Evolutionary conservation across 2,329 filamentous ascomycete genomes (phyloP).

Genomic region (Colletotrichum sidae): DNA sequence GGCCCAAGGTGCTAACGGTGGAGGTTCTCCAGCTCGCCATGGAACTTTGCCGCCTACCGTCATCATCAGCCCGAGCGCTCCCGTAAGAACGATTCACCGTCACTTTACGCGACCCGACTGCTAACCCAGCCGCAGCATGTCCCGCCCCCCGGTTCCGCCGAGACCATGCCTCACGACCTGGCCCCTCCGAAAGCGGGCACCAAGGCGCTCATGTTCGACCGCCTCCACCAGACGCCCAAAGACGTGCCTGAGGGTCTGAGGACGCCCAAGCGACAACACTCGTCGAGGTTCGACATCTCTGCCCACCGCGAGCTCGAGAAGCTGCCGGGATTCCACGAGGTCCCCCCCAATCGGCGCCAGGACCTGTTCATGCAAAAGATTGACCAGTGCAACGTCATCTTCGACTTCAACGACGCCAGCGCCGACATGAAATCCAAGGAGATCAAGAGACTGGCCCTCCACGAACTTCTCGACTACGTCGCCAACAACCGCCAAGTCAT

Average conservation of each 20-base stretch:
- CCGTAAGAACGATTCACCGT: constrained; percentile 68
- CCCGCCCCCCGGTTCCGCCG: constrained; percentile 90
- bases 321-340: constrained; percentile 96
- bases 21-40: constrained; percentile 72
- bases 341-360: constrained; percentile 92
- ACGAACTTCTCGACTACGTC: constrained; percentile 97
- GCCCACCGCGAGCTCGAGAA: constrained; percentile 97
- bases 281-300: constrained; percentile 97
- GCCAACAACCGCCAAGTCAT: constrained; percentile 99
- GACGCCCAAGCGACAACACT: constrained; percentile 96
- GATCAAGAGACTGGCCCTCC: constrained; percentile 95
- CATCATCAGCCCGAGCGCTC: constrained; percentile 93
- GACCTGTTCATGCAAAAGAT: constrained; percentile 99
- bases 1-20: constrained; percentile 55
- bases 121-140: constrained; percentile 72
- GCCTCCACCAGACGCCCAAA: constrained; percentile 92
- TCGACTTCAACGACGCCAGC: constrained; percentile 98
- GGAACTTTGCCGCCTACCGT: constrained; percentile 83
- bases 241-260: constrained; percentile 95
- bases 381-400: constrained; percentile 99
- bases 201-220: constrained; percentile 90
- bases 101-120: not conserved
- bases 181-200: constrained; percentile 91
- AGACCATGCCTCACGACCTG: constrained; percentile 98
- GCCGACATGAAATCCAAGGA: constrained; percentile 99